Conservation (phyloP, 495 filamentous ascomycete genomes). For the Cercophora scortea region DNA sequence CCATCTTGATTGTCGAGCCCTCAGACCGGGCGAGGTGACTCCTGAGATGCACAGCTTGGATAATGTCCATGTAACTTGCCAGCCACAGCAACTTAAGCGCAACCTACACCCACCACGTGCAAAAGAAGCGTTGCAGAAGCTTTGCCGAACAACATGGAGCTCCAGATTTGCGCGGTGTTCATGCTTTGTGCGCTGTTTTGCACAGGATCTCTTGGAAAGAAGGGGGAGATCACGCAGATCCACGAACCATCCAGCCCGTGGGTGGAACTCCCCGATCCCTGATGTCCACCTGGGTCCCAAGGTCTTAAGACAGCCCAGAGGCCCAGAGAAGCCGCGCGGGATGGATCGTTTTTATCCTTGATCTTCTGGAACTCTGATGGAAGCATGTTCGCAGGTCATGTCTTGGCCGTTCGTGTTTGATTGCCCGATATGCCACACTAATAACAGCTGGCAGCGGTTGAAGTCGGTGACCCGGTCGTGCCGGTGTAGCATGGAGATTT, state of each 20-base stretch:
- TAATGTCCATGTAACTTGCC: no score
- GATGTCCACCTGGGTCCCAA: no score
- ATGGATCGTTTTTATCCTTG: constrained; percentile 12
- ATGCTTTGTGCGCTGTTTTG: neutral
- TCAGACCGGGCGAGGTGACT: no score
- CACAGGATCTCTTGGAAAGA: neutral
- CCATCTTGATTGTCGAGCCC: no score
- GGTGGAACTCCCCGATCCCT: constrained; percentile 1
- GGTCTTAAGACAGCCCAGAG: no score
- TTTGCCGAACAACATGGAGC: constrained; percentile 6
- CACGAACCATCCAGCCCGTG: constrained; percentile 5
- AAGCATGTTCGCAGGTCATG: constrained; percentile 25
- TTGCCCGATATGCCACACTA: constrained; percentile 26
- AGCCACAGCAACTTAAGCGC: neutral
- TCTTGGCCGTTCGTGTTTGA: constrained; percentile 22
- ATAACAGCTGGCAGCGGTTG: constrained; percentile 6
- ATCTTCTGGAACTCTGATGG: constrained; percentile 24
- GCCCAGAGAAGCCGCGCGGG: constrained; percentile 11
- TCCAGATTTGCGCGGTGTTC: neutral
- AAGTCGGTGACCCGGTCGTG: constrained; percentile 11
- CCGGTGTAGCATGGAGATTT: neutral
- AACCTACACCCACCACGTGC: constrained; percentile 5
- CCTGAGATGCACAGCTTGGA: no score
- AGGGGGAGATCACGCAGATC: constrained; percentile 14
- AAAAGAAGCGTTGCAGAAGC: constrained; percentile 4